Base-by-base conservation (phyloP, 192 early-diverging fungal species). In the Ramicandelaber brevisporus region DNA sequence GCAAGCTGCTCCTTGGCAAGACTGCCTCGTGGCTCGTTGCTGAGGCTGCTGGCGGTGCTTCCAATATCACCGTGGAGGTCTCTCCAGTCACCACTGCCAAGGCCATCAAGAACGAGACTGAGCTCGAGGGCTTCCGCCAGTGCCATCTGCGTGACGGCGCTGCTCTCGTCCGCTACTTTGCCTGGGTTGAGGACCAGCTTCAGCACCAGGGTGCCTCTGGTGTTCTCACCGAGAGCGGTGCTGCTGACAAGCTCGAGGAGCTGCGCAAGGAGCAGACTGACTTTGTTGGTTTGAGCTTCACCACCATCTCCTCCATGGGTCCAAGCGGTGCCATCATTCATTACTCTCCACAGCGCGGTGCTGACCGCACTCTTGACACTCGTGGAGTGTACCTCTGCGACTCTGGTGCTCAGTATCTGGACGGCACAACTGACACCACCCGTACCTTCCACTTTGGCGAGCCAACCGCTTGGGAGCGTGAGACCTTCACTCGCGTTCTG, bases 281-380 rank as follows among this genome's bases (percentile, higher is more conserved):
- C 45, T 93, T 82, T 50, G 72, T 86, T 17, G 92, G 92, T 1
- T 72, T 89, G 27, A 83, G 78, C 33, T 98, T 98, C 40, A 77
- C 73, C 40, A 98, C 92, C 13, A 98, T 98, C 37, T 92, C 86
- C 4, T 71, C 78, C 9, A 82, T 82, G 5, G 92, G 92, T 2
- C 48, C 92, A n/a, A 98, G 89, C 39, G 92, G 84, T 4, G 75
- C 85, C 20, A 86, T 98, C 47, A 93, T 98, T 43, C 92, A 98
- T 48, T 98, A 98, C 62, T 73, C 69, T 49, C 88, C 92, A 17
- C 64, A 78, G 38, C 68, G 62, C 40, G 78, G 65, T 14, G 60
- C 58, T 6, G 82, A 82, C 33, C 71, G 70, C 9, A 44, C 60
- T 12, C 72, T 98, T 38, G 60, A 72, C 33, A 41, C 60, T 7